Evolutionary conservation across 441 rosid genomes (phyloP), one percentile per base, ranked within the genome.

Genomic region (Syzygium malaccense): DNA sequence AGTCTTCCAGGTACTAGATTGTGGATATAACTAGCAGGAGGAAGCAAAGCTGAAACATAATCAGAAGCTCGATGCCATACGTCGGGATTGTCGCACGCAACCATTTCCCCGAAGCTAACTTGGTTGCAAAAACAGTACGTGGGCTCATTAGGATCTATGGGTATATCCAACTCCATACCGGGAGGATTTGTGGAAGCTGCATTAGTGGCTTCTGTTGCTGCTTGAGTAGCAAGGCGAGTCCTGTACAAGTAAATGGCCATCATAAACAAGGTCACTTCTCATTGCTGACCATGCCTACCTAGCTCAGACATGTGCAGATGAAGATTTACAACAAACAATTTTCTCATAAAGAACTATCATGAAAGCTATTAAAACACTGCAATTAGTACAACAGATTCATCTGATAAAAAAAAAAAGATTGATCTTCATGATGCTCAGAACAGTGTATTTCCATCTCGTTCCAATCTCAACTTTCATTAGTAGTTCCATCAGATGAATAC

Each of bases 81-180:
- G 88, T 94, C 92, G 12, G 96, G 95, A 91, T 98, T 97, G 92
- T 98, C 99, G 79, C 99, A 98, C 1, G 99, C 99, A 66, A 98
- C 91, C 99, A 98, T 98, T 93, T 96, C 99, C 51, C 98, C 99
- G 2, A 93, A 98, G 94, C 99, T 98, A 84, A 98, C 99, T 96
- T 98, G 98, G 90, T 97, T 95, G 96, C 99, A 98, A 90, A 93
- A 90, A 92, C 99, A 97, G 91, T 98, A 98, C n/a, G 99, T 97
- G 78, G 99, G 99, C 87, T 98, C 99, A 90, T 95, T 98, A 48
- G 99, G 99, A 93, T 98, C 99, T 88, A 98, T 99, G 6, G 99
- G 99, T 62, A 96, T 89, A 92, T 98, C 99, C 90, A 98, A 91
- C 86, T 97, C 98, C 98, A 96, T 93, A 49, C 96, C 97, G 86